Evolutionary conservation across 805 yeast species (phyloP).

Genomic region (Saturnispora saitoi): DNA sequence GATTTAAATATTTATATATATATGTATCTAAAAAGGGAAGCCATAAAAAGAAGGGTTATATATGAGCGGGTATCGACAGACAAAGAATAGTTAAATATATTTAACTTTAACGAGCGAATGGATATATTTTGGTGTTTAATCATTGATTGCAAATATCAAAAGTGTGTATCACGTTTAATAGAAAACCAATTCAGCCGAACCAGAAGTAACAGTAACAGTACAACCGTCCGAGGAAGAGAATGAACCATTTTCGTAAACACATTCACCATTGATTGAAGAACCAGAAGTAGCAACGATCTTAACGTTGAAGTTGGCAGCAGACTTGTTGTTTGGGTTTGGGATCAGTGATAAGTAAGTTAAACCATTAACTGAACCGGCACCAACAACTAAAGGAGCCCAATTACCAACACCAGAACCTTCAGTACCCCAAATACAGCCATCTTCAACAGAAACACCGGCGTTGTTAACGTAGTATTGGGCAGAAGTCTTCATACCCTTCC

Average conservation of each 20-base stretch:
- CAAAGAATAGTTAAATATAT: not conserved
- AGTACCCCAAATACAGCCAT: constrained; percentile 68
- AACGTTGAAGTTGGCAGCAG: constrained; percentile 57
- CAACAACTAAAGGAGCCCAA: constrained; percentile 75
- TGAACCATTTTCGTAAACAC: constrained; percentile 71
- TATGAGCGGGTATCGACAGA: not conserved
- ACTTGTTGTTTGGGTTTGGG: constrained; percentile 66
- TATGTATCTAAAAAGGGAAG: not conserved
- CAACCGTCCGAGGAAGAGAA: constrained; percentile 80
- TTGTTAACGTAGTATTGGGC: constrained; percentile 71
- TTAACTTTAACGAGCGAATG: not conserved
- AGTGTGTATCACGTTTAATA: constrained; percentile 29
- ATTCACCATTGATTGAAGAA: constrained; percentile 61
- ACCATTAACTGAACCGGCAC: constrained; percentile 60
- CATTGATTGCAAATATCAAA: not conserved
- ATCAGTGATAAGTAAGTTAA: constrained; percentile 60
- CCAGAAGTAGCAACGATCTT: constrained; percentile 68
- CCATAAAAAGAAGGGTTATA: not conserved
- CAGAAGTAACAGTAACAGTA: constrained; percentile 82
- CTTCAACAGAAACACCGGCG: constrained; percentile 61
- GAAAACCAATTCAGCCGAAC: constrained; percentile 77
- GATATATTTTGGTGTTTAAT: not conserved
- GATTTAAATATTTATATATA: not conserved
- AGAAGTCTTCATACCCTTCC: constrained; percentile 59
- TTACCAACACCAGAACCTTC: constrained; percentile 55